A percentile compares a stretch with the other conserved stretches of the same genome.
These are phyloP conservation scores for Lactifluus echinatus DNA, from an alignment of 768 basidiomycete species.

Conservation along the genomic window DNA sequence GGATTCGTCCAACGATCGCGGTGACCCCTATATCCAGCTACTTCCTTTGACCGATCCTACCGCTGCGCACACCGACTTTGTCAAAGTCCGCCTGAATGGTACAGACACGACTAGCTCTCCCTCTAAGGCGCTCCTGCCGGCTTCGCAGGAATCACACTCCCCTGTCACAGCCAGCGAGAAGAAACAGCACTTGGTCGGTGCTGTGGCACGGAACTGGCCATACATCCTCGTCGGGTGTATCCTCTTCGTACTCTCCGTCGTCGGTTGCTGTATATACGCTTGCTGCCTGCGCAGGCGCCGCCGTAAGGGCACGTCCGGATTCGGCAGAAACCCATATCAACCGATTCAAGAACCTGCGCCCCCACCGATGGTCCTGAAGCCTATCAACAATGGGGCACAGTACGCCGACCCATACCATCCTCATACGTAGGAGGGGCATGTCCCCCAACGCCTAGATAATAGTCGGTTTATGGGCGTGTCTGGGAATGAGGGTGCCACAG, in stretches of 20 bases:
- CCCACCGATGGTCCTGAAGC: constrained; percentile 24
- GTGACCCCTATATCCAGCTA: constrained; percentile 62
- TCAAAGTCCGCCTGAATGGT: constrained; percentile 51
- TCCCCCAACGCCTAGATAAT: neutral
- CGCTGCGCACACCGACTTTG: constrained; percentile 56
- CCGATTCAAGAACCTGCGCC: constrained; percentile 28
- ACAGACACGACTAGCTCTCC: constrained; percentile 46
- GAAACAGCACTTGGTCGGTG: constrained; percentile 55
- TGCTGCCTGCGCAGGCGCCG: constrained; percentile 38
- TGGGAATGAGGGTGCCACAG: neutral
- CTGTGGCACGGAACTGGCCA: constrained; percentile 63
- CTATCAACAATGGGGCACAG: constrained; percentile 11
- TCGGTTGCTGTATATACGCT: constrained; percentile 47
- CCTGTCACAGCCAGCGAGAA: constrained; percentile 57
- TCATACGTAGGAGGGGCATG: neutral
- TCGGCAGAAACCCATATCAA: constrained; percentile 24
- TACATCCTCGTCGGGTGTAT: constrained; percentile 60
- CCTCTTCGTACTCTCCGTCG: constrained; percentile 36
- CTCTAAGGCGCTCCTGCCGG: constrained; percentile 52
- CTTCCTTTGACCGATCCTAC: constrained; percentile 46
- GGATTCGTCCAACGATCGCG: constrained; percentile 35
- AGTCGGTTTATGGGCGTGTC: neutral
- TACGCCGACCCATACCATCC: constrained; percentile 4
- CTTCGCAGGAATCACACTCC: constrained; percentile 48
- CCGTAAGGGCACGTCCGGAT: constrained; percentile 23